These are phyloP conservation scores for Picea mariana DNA, from an alignment of 83 land plant species.

Conservation along the genomic window DNA sequence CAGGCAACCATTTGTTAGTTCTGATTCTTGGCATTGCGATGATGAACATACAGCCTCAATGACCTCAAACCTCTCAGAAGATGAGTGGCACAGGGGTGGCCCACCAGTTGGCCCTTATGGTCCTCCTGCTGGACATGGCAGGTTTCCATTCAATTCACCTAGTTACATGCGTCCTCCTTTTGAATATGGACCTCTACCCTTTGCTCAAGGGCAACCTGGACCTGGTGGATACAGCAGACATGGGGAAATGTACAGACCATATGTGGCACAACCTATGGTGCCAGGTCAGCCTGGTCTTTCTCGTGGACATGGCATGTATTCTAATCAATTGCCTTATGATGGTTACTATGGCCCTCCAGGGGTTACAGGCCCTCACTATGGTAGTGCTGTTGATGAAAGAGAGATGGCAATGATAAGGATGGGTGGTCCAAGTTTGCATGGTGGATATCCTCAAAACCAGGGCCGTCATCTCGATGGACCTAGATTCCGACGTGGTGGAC, in stretches of 20 bases:
- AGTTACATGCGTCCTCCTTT: conserved; percentile 47
- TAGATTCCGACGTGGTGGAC: background rate
- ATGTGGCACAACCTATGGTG: conserved; percentile 36
- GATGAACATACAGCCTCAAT: conserved; percentile 42
- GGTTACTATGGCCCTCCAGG: conserved; percentile 57
- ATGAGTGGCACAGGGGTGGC: conserved; percentile 42
- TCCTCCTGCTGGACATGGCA: conserved; percentile 39
- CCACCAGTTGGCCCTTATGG: conserved; percentile 49
- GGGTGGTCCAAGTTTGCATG: conserved; percentile 27
- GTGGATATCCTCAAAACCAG: conserved; percentile 36
- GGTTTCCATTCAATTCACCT: conserved; percentile 44
- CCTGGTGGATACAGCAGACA: conserved; percentile 37
- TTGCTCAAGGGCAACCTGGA: conserved; percentile 32
- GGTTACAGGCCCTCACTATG: conserved; percentile 13
- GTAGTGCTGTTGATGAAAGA: conserved; percentile 30
- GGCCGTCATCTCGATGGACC: conserved; percentile 19
- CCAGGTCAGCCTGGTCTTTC: conserved; percentile 40
- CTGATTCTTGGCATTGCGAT: conserved; percentile 42
- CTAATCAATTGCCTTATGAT: conserved; percentile 45
- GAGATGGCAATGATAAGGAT: conserved; percentile 39
- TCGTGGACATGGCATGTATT: conserved; percentile 49
- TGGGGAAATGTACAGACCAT: conserved; percentile 45
- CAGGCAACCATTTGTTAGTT: conserved; percentile 15
- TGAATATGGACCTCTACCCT: conserved; percentile 24
- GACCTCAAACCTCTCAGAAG: conserved; percentile 26